Evolutionary conservation across 257 asterid species (phyloP).

Genomic region (Prunella vulgaris): DNA sequence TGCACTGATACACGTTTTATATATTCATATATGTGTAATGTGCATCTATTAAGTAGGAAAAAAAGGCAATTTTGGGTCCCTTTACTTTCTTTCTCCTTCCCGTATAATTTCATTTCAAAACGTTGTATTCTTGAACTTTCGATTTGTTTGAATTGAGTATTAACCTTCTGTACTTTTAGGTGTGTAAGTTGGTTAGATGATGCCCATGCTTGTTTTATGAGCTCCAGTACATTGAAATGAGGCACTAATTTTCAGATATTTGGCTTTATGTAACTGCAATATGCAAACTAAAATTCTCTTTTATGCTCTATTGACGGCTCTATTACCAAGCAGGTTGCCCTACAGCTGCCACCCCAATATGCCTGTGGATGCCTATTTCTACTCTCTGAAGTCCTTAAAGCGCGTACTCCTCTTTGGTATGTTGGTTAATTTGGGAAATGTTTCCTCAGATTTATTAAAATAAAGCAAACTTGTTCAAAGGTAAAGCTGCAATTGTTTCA

Average conservation of each 20-base stretch:
- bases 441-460: background rate
- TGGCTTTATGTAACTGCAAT: background rate
- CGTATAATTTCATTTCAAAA: background rate
- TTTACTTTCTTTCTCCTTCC: background rate
- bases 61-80: background rate
- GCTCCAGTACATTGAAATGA: background rate
- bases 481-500: constrained; percentile 10
- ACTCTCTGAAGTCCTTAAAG: constrained; percentile 92
- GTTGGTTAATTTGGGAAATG: constrained; percentile 8
- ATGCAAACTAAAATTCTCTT: background rate
- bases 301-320: constrained; percentile 8
- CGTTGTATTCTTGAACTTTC: background rate
- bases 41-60: background rate
- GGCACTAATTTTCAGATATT: background rate
- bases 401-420: constrained; percentile 90
- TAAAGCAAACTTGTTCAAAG: background rate
- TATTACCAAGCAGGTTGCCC: constrained; percentile 52
- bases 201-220: background rate
- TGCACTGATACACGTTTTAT: background rate
- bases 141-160: background rate
- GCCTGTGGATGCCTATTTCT: constrained; percentile 95
- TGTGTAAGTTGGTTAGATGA: background rate
- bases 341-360: constrained; percentile 95
- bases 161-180: background rate
- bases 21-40: no score